Base-by-base conservation (phyloP, 176 grass and related monocot species). In the Raddia guianensis region DNA sequence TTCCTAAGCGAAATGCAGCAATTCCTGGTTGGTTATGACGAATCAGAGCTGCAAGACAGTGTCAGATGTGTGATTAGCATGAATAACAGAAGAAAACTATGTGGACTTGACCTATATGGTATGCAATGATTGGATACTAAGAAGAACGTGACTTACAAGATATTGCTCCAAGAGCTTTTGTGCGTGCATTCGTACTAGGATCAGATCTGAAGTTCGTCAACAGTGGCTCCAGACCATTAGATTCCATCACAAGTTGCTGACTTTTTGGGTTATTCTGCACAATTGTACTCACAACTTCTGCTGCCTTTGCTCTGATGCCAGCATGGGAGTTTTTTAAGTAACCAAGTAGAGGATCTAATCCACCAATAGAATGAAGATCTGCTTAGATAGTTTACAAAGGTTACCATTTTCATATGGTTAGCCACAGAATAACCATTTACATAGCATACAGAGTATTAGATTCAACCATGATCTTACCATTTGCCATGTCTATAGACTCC, bases 101-200 rank as follows among this genome's bases (percentile, higher is more conserved):
- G 49, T 13, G 12, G 3, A 51, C 27, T 20, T 57, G 2, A 12
- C 47, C 42, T 34, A 46, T 19, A 40, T 51, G 32, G 35, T 43
- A 59, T 18, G 34, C 27, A 77, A 5, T 49, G 58, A 70, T 19
- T 0, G 0, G 44, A 16, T 47, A 60, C 9, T 13, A 61, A 66
- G 48, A 64, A 65, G 37, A 51, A 35, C 10, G 32, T 58, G 32
- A 63, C 86, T 93, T 80, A 91, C 95, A 95, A 6, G 95, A 98
- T 76, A 99, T 93, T 66, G 96, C 96, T 79, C 96, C 90, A 50
- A 99, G 87, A 64, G 96, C 88, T 90, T 99, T 93, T n/a, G 96
- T 95, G 19, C 96, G 92, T 50, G 84, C 79, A 61, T 80, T 84
- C 37, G 80, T 84, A 82, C 77, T 89, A 37, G 92, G 81, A 78